These are phyloP conservation scores for Trypanosoma melophagium DNA, from an alignment of 208 protist genomes.

Conservation along the genomic window DNA sequence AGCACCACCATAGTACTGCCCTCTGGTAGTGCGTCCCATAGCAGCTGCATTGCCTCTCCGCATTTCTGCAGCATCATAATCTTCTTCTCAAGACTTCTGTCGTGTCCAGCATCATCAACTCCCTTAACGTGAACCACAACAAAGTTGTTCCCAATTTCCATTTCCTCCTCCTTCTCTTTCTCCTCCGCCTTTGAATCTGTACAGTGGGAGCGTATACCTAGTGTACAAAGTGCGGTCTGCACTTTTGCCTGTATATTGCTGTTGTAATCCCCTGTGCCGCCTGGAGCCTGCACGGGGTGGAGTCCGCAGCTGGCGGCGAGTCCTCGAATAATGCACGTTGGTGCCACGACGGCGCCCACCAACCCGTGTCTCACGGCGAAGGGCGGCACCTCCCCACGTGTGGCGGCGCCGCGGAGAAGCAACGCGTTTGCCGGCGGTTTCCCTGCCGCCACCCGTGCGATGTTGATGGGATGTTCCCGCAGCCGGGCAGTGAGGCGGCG, in stretches of 20 bases:
- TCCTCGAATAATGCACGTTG: constrained; percentile 75
- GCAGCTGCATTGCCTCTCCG: constrained; percentile 43
- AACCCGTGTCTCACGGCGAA: constrained; percentile 62
- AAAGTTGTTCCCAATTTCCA: constrained; percentile 35
- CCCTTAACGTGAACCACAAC: constrained; percentile 78
- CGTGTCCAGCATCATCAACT: constrained; percentile 71
- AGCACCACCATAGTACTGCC: constrained; percentile 57
- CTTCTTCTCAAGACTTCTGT: constrained; percentile 42
- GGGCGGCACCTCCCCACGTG: constrained; percentile 63
- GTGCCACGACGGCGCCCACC: constrained; percentile 53
- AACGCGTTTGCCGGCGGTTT: constrained; percentile 61
- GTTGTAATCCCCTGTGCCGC: constrained; percentile 58
- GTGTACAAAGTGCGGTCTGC: constrained; percentile 36
- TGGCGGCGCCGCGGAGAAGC: constrained; percentile 64
- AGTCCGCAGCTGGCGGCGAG: constrained; percentile 65
- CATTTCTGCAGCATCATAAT: constrained; percentile 50
- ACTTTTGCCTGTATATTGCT: constrained; percentile 55
- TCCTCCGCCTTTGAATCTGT: constrained; percentile 9
- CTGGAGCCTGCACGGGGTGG: constrained; percentile 19
- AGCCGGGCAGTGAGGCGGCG: constrained; percentile 38
- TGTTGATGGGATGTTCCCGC: constrained; percentile 57
- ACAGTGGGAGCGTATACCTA: constrained; percentile 31
- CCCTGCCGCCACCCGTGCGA: constrained; percentile 26
- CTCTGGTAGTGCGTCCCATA: constrained; percentile 50
- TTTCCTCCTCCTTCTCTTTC: background rate